Conservation (phyloP, 768 basidiomycete species). For the Lactarius hengduanensis region DNA sequence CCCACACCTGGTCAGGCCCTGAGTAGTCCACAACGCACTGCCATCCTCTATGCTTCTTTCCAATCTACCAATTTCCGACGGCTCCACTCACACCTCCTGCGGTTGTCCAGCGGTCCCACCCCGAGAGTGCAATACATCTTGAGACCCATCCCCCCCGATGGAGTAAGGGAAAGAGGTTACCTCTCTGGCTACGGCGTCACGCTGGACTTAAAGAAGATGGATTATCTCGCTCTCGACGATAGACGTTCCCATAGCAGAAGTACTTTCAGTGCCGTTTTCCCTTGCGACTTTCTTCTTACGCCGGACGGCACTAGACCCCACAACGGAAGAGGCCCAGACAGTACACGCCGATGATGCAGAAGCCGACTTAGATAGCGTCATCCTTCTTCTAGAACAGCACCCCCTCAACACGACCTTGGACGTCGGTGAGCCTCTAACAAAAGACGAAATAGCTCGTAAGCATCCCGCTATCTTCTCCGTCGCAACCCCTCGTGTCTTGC, state of each 20-base stretch:
- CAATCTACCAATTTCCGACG: constrained; percentile 64
- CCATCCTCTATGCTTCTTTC: constrained; percentile 76
- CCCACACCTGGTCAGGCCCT: constrained; percentile 48
- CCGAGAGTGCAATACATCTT: constrained; percentile 70
- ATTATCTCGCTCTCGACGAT: constrained; percentile 94
- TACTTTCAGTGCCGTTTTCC: constrained; percentile 9
- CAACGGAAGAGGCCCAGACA: constrained; percentile 11
- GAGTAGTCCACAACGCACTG: constrained; percentile 54
- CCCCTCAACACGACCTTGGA: constrained; percentile 42
- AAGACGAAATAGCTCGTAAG: constrained; percentile 48
- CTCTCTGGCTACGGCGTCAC: constrained; percentile 91
- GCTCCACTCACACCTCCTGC: constrained; percentile 63
- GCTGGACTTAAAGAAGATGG: constrained; percentile 94
- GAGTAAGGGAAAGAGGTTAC: constrained; percentile 38
- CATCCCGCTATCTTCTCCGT: constrained; percentile 3
- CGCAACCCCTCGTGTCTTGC: constrained; percentile 43
- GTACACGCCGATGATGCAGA: constrained; percentile 21
- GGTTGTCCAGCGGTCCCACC: constrained; percentile 44
- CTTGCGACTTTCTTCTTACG: neutral
- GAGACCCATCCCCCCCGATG: constrained; percentile 56
- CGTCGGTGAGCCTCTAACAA: constrained; percentile 45
- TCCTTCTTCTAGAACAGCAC: constrained; percentile 20
- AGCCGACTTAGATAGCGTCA: constrained; percentile 23
- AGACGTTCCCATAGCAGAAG: constrained; percentile 43
- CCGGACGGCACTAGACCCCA: constrained; percentile 5